phyloP scores from a whole-genome alignment of 23 red algal genomes.

The Gracilaria vermiculophylla region DNA sequence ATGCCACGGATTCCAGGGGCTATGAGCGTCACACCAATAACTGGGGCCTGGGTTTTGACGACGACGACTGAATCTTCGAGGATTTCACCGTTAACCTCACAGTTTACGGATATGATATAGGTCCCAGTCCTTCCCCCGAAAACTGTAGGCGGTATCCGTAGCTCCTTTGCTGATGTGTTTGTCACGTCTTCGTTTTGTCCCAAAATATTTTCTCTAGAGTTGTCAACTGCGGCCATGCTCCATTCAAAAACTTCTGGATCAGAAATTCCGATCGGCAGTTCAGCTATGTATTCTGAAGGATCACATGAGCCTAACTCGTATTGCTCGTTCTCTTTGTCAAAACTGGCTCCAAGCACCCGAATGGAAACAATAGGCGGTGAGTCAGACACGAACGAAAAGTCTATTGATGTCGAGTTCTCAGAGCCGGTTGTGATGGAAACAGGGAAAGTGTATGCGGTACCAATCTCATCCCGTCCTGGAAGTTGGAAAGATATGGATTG shows the following conservation, averaged over 20 bases:
- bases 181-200: neutral
- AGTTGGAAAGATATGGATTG: slow-evolving; percentile 15
- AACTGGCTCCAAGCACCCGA: slow-evolving; percentile 47
- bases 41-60: slow-evolving; percentile 14
- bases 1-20: slow-evolving; percentile 12
- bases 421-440: slow-evolving; percentile 8
- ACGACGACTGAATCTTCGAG: slow-evolving; percentile 17
- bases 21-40: slow-evolving; percentile 52
- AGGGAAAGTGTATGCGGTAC: slow-evolving; percentile 34
- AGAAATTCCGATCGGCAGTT: slow-evolving; percentile 34
- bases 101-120: slow-evolving; percentile 17
- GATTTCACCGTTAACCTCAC: slow-evolving; percentile 36
- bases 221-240: neutral
- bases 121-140: slow-evolving; percentile 26
- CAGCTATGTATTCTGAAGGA: slow-evolving; percentile 33
- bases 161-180: neutral
- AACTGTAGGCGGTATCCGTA: slow-evolving; percentile 27
- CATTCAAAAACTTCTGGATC: slow-evolving; percentile 44
- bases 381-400: slow-evolving; percentile 31
- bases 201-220: slow-evolving; percentile 1
- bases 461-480: slow-evolving; percentile 14
- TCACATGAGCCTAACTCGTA: slow-evolving; percentile 54
- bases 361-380: neutral
- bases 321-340: neutral
- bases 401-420: slow-evolving; percentile 16